phyloP scores from a whole-genome alignment of 2,329 filamentous ascomycete genomes.

The Coniochaeta ligniaria region DNA sequence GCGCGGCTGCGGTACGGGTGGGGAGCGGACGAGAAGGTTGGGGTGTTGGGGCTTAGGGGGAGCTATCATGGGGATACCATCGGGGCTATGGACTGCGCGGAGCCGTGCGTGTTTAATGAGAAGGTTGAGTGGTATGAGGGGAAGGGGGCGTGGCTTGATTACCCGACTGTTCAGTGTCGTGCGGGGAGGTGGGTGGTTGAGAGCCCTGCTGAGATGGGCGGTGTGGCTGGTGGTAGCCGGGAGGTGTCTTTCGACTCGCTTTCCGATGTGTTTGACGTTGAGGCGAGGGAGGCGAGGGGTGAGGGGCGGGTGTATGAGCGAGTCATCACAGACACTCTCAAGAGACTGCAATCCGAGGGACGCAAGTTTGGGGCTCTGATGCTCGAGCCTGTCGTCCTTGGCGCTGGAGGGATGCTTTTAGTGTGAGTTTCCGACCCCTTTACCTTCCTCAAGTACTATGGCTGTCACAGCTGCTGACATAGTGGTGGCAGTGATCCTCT shows the following conservation, averaged over 20 bases:
- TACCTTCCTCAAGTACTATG: background rate
- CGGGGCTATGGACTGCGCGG: constrained; percentile 78
- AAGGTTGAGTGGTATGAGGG: constrained; percentile 83
- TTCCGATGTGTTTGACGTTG: constrained; percentile 53
- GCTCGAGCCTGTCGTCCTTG: constrained; percentile 73
- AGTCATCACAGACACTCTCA: constrained; percentile 51
- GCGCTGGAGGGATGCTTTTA: constrained; percentile 78
- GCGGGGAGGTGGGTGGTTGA: constrained; percentile 60
- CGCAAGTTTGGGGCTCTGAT: constrained; percentile 70
- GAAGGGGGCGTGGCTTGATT: constrained; percentile 75
- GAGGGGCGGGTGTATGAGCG: constrained; percentile 45
- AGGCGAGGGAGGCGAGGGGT: constrained; percentile 34
- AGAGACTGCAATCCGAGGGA: constrained; percentile 44
- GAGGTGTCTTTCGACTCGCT: constrained; percentile 29
- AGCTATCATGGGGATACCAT: constrained; percentile 87
- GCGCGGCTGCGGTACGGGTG: constrained; percentile 60
- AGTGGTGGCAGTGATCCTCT: constrained; percentile 57
- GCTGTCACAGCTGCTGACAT: background rate
- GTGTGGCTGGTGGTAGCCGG: constrained; percentile 17
- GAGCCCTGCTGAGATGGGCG: constrained; percentile 40
- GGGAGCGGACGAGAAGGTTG: constrained; percentile 50
- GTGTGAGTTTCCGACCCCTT: constrained; percentile 42
- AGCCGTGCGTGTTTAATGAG: constrained; percentile 71
- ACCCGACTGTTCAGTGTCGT: constrained; percentile 62
- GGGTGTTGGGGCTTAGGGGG: constrained; percentile 67